These are phyloP conservation scores for Vinca major DNA, from an alignment of 305 asterid genomes.

Conservation along the genomic window DNA sequence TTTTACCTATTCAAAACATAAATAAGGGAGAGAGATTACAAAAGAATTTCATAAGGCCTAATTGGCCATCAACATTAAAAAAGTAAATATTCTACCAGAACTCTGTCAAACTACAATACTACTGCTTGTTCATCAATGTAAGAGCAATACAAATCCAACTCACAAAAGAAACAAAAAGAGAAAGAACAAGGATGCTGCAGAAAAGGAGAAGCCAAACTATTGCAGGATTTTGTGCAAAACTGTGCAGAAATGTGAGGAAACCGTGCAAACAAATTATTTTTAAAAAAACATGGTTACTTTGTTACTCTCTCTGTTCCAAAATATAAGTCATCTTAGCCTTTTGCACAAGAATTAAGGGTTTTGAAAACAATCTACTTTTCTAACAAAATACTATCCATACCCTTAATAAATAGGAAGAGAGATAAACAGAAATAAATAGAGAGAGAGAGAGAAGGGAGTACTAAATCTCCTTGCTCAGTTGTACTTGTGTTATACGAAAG, in stretches of 20 bases:
- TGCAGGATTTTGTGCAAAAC: background rate
- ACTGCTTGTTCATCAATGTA: background rate
- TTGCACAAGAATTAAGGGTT: too few species aligned
- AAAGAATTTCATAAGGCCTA: background rate
- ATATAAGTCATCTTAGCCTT: too few species aligned
- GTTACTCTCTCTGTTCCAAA: too few species aligned
- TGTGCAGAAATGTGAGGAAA: too few species aligned
- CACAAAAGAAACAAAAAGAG: background rate
- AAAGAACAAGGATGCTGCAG: background rate
- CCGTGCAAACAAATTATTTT: background rate
- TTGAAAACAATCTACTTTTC: too few species aligned
- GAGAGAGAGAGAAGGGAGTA: too few species aligned
- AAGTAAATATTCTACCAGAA: background rate
- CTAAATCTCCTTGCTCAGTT: too few species aligned
- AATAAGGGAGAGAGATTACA: background rate
- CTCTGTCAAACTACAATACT: background rate
- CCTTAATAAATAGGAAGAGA: too few species aligned
- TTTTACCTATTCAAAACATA: slow-evolving; percentile 12
- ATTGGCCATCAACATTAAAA: background rate
- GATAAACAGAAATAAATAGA: too few species aligned
- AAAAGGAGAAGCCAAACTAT: background rate
- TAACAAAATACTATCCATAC: too few species aligned
- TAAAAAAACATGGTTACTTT: too few species aligned
- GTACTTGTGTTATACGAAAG: too few species aligned
- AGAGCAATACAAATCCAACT: background rate